Evolutionary conservation across 2,329 filamentous ascomycete genomes (phyloP).

Genomic region (Hawksworthiomyces lignivorus): DNA sequence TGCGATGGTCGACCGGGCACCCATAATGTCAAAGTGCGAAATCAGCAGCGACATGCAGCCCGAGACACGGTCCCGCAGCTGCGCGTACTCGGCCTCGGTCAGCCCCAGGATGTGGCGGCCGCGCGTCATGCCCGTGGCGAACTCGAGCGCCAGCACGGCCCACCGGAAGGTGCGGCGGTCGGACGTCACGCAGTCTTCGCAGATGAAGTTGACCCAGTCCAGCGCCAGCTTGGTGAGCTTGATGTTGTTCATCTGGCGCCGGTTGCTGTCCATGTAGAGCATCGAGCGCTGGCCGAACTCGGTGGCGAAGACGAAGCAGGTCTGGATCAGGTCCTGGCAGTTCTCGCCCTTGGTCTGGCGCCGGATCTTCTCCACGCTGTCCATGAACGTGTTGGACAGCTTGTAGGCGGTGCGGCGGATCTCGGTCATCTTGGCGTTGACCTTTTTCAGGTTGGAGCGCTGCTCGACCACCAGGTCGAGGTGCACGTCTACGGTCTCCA

Average conservation of each 20-base stretch:
- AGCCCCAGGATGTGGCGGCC: conserved; percentile 90
- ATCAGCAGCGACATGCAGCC: conserved; percentile 97
- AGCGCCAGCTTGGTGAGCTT: conserved; percentile 88
- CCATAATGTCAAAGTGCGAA: conserved; percentile 99
- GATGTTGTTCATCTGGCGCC: conserved; percentile 93
- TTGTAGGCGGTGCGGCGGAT: conserved; percentile 96
- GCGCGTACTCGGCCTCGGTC: conserved; percentile 78
- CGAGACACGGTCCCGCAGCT: conserved; percentile 78
- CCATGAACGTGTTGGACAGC: conserved; percentile 96
- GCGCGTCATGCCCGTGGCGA: conserved; percentile 94
- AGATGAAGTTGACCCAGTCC: conserved; percentile 97
- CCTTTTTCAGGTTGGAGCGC: conserved; percentile 84
- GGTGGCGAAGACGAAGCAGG: conserved; percentile 97
- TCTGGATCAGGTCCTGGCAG: conserved; percentile 93
- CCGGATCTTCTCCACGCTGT: conserved; percentile 89
- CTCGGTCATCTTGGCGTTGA: conserved; percentile 84
- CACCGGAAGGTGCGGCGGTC: conserved; percentile 96
- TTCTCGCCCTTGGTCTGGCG: conserved; percentile 76
- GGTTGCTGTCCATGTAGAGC: conserved; percentile 90
- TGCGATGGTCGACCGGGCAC: conserved; percentile 83
- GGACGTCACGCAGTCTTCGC: conserved; percentile 88
- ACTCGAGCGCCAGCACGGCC: conserved; percentile 91
- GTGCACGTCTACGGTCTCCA: conserved; percentile 72
- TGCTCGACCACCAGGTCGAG: conserved; percentile 87
- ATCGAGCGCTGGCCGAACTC: conserved; percentile 95